A percentile compares a stretch with the other conserved stretches of the same genome.
phyloP scores from a whole-genome alignment of 805 yeast genomes.

The Sungouiozyma ichnusensis region DNA sequence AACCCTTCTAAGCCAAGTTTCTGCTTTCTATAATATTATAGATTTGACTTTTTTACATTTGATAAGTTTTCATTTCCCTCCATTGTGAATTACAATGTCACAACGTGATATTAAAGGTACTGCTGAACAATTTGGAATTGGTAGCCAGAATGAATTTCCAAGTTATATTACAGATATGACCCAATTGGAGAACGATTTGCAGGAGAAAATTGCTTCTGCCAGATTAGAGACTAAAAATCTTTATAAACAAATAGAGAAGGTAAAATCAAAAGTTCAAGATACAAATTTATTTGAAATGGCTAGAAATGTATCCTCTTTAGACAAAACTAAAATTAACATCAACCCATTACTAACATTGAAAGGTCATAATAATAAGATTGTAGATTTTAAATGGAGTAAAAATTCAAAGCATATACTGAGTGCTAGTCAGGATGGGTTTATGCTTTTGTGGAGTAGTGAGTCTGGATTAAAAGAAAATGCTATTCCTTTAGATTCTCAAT shows the following conservation, averaged over 20 bases:
- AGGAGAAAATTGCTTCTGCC: constrained; percentile 28
- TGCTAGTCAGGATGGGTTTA: constrained; percentile 79
- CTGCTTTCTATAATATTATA: too few species aligned
- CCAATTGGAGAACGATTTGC: constrained; percentile 17
- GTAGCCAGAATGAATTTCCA: background rate
- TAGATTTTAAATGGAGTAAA: constrained; percentile 56
- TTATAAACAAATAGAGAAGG: constrained; percentile 39
- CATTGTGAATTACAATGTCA: too few species aligned
- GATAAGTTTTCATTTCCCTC: too few species aligned
- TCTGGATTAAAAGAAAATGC: constrained; percentile 64
- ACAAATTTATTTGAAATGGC: constrained; percentile 34
- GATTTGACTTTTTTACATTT: too few species aligned
- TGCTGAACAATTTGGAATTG: background rate
- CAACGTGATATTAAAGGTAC: background rate
- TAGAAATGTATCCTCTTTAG: constrained; percentile 16
- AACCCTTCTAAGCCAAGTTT: too few species aligned
- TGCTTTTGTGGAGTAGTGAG: constrained; percentile 73
- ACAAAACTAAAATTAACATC: constrained; percentile 22
- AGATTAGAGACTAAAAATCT: constrained; percentile 37
- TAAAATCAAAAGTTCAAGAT: constrained; percentile 36
- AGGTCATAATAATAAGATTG: constrained; percentile 63
- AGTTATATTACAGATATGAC: background rate
- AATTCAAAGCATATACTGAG: constrained; percentile 53
- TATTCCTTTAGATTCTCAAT: constrained; percentile 61
- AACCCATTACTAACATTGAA: constrained; percentile 31